Conservation (phyloP, 1,284 basidiomycete genomes). For the Naganishia sp. region DNA sequence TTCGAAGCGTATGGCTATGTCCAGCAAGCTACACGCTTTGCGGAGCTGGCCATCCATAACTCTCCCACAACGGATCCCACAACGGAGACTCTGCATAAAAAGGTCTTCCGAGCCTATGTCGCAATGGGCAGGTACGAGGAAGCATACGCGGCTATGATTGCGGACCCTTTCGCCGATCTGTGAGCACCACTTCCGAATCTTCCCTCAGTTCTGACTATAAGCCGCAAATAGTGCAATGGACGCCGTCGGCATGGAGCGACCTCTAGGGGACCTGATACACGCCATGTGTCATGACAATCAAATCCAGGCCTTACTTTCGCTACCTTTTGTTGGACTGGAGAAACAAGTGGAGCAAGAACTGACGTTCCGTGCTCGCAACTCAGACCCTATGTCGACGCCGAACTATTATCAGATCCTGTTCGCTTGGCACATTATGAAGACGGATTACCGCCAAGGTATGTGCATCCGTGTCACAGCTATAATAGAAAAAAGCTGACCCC, state of each 20-base stretch:
- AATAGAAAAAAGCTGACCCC: conserved; percentile 11
- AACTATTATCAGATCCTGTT: conserved; percentile 93
- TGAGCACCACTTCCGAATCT: conserved; percentile 56
- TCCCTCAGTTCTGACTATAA: neutral
- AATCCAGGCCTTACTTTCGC: conserved; percentile 73
- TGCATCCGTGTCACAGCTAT: neutral
- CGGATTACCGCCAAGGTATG: conserved; percentile 63
- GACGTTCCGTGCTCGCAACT: conserved; percentile 91
- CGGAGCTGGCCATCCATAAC: conserved; percentile 72
- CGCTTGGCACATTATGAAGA: conserved; percentile 83
- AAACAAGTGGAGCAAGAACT: conserved; percentile 86
- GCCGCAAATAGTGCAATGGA: conserved; percentile 12
- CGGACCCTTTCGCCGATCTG: conserved; percentile 72
- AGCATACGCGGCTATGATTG: conserved; percentile 75
- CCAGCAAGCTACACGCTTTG: conserved; percentile 69
- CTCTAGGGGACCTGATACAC: conserved; percentile 62
- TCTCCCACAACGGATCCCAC: conserved; percentile 59
- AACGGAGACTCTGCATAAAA: conserved; percentile 70
- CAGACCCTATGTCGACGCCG: conserved; percentile 79
- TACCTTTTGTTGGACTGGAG: conserved; percentile 83
- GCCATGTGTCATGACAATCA: conserved; percentile 90
- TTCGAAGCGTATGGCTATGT: conserved; percentile 66
- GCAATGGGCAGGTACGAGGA: conserved; percentile 76
- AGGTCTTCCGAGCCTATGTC: conserved; percentile 72
- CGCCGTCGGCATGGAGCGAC: conserved; percentile 27